phyloP scores from a whole-genome alignment of 2,329 filamentous ascomycete genomes.

The Mycosphaerelloides madeirae region DNA sequence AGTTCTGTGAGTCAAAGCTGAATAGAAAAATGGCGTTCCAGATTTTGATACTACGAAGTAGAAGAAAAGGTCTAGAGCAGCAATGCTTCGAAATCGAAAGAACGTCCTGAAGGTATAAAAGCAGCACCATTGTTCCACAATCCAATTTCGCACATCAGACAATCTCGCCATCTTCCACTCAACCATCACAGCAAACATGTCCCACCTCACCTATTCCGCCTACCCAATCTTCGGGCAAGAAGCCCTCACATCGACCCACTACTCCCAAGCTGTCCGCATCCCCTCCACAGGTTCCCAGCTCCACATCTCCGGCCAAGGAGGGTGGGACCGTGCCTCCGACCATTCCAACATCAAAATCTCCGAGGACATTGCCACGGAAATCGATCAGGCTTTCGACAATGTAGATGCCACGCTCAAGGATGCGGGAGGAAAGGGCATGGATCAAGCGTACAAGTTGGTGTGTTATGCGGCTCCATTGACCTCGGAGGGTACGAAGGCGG shows the following conservation, averaged over 20 bases:
- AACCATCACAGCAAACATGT: not conserved
- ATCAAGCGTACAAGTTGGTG: not conserved
- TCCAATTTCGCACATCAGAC: too few relatives aligned
- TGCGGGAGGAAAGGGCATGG: not conserved
- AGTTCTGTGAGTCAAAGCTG: too few relatives aligned
- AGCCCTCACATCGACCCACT: not conserved
- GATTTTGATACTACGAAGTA: too few relatives aligned
- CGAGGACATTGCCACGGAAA: not conserved
- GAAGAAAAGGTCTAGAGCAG: too few relatives aligned
- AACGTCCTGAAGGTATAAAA: too few relatives aligned
- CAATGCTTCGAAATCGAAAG: too few relatives aligned
- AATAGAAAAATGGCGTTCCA: too few relatives aligned
- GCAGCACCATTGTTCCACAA: too few relatives aligned
- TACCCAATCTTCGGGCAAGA: constrained; percentile 1
- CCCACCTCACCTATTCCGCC: constrained; percentile 1
- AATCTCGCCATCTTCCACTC: not conserved
- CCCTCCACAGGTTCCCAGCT: not conserved
- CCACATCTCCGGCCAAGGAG: constrained; percentile 1
- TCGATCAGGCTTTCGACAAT: constrained; percentile 1
- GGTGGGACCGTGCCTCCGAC: not conserved
- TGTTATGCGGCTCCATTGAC: not conserved
- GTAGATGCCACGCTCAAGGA: constrained; percentile 1
- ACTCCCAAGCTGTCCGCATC: not conserved
- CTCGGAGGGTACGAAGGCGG: not conserved
- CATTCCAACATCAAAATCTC: not conserved